These are phyloP conservation scores for Stachybotrys chlorohalonatus DNA, from an alignment of 2,329 filamentous ascomycete species.

Conservation along the genomic window DNA sequence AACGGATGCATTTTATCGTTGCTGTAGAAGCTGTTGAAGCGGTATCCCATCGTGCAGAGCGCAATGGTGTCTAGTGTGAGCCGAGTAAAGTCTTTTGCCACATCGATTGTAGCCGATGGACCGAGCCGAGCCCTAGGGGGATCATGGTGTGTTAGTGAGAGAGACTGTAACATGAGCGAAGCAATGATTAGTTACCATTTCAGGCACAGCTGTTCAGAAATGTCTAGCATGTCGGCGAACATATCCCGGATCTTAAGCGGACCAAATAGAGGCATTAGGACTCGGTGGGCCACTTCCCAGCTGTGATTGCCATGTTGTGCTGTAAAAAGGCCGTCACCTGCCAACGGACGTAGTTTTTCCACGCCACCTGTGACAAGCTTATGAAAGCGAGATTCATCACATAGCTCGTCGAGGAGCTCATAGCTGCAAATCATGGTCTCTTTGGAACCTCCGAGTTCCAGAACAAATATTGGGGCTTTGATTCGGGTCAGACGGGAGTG, in stretches of 20 bases:
- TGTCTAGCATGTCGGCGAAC: constrained; percentile 63
- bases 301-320: constrained; percentile 23
- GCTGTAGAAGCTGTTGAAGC: constrained; percentile 68
- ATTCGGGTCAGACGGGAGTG: no score
- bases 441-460: no score
- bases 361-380: no score
- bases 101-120: constrained; percentile 43
- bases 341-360: no score
- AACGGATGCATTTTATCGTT: constrained; percentile 64
- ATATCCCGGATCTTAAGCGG: constrained; percentile 58
- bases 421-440: no score
- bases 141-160: no score
- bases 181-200: no score
- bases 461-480: no score
- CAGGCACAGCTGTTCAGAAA: constrained; percentile 54
- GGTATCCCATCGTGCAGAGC: constrained; percentile 60
- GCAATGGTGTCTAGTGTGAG: constrained; percentile 64
- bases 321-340: constrained; percentile 14
- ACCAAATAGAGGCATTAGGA: constrained; percentile 61
- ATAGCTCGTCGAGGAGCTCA: no score
- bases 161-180: no score
- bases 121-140: constrained; percentile 59
- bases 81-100: constrained; percentile 62
- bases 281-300: constrained; percentile 59
- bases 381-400: no score